Base-by-base conservation (phyloP, 495 filamentous ascomycete genomes). In the Aspergillus bertholletiae region DNA sequence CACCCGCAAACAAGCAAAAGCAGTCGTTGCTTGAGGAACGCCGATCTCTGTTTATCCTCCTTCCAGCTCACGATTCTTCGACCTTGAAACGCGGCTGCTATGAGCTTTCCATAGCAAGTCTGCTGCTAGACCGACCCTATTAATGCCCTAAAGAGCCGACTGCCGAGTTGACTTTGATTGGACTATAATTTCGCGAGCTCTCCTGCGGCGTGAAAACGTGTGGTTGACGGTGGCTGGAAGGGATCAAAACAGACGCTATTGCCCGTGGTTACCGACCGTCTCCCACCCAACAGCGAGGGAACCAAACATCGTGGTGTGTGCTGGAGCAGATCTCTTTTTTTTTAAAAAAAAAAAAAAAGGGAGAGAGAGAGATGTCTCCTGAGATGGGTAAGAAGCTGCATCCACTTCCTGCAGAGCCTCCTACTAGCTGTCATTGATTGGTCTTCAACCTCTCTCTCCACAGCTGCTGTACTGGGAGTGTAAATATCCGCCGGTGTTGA, bases 11-110 rank as follows among this genome's bases (percentile, higher is more conserved):
- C 58, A 61, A 51, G 44, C 40, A 30, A 50, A 41, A 44, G 18
- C 28, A n/a, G 34, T 64, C 63, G 68, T 71, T 71, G 68, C 67
- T 67, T 71, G 66, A 71, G 68, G 62, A 66, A 71, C 68, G 60
- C 59, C 40, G 49, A 37, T 65, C 61, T 70, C 68, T 71, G 68
- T 71, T 71, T 71, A 71, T 71, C 55, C 65, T 64, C 55, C 56
- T 49, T 51, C 35, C 46, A 51, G 21, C 37, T 46, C 55, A 53
- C 49, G 39, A 37, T 37, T 37, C 54, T 34, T 28, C 28, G 20
- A 20, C 60, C 53, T 43, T 30, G 26, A 35, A 53, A 54, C 52
- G 49, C 53, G 46, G 53, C 45, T 44, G 55, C 56, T 51, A 64
- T 62, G 63, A 51, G 59, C 53, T 53, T 40, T 56, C 49, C 34